phyloP scores from a whole-genome alignment of 1,284 basidiomycete genomes.

The Ustilago esculenta region DNA sequence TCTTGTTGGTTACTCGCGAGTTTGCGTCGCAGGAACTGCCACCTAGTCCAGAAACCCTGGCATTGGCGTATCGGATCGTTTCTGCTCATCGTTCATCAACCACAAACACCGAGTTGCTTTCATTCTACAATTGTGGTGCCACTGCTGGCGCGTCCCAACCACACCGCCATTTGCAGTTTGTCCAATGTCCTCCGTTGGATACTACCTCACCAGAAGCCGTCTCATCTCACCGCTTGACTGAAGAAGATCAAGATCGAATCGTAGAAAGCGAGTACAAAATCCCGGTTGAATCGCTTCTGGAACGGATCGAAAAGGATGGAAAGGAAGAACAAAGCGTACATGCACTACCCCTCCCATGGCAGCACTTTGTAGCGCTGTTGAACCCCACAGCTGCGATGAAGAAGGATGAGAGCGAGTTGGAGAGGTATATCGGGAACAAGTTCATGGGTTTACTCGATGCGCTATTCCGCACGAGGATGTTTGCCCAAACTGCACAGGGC shows the following conservation, averaged over 20 bases:
- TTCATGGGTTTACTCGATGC: constrained; percentile 59
- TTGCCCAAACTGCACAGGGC: neutral
- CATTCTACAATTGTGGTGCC: constrained; percentile 64
- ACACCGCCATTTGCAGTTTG: constrained; percentile 63
- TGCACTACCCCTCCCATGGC: constrained; percentile 60
- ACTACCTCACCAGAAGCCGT: constrained; percentile 12
- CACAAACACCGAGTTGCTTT: constrained; percentile 43
- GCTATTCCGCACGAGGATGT: constrained; percentile 52
- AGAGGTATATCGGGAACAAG: constrained; percentile 54
- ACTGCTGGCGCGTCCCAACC: constrained; percentile 59
- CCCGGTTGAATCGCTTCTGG: constrained; percentile 57
- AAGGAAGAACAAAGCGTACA: constrained; percentile 56
- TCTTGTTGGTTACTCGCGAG: constrained; percentile 59
- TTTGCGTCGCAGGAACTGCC: constrained; percentile 61
- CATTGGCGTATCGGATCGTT: constrained; percentile 56
- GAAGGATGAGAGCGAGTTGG: constrained; percentile 16
- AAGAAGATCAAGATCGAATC: constrained; percentile 33
- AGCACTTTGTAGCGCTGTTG: constrained; percentile 63
- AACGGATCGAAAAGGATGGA: constrained; percentile 58
- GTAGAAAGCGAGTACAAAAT: constrained; percentile 34
- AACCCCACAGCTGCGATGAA: constrained; percentile 14
- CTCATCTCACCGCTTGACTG: neutral
- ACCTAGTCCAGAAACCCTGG: constrained; percentile 53
- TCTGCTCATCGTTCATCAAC: constrained; percentile 14
- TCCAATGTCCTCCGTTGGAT: constrained; percentile 46